These are phyloP conservation scores for Ascochyta rabiei DNA, from an alignment of 2,329 filamentous ascomycete genomes.

Conservation along the genomic window DNA sequence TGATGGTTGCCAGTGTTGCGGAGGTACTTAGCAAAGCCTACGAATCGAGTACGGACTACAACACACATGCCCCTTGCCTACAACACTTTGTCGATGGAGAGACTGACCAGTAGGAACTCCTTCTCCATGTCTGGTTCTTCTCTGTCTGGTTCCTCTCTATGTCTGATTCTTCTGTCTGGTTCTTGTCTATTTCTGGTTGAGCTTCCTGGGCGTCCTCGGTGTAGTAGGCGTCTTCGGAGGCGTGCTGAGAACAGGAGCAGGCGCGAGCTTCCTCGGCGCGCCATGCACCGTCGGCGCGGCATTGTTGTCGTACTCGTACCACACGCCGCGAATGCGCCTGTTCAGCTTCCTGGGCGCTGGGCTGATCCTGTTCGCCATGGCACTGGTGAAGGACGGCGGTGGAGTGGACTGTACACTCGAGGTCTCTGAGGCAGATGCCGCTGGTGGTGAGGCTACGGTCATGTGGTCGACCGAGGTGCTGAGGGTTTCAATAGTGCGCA, in stretches of 20 bases:
- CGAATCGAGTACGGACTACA: no score
- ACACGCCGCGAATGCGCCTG: conserved; percentile 42
- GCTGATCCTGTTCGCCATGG: conserved; percentile 30
- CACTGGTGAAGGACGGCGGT: conserved; percentile 15
- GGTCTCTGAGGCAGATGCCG: conserved; percentile 1
- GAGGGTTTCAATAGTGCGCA: conserved; percentile 34
- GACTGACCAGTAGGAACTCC: no score
- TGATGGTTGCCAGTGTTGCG: no score
- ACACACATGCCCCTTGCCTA: no score
- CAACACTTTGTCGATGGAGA: no score
- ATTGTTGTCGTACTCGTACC: conserved; percentile 44
- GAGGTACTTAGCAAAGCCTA: no score
- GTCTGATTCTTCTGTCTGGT: no score
- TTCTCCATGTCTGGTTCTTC: no score
- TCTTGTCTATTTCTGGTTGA: neutral
- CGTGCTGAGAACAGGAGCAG: neutral
- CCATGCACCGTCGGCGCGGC: conserved; percentile 1
- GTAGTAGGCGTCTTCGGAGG: conserved; percentile 3
- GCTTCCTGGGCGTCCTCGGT: conserved; percentile 10
- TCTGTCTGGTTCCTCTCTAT: no score
- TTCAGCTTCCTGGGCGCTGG: conserved; percentile 44
- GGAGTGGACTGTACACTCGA: conserved; percentile 24
- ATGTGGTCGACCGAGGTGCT: conserved; percentile 25
- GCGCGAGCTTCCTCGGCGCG: conserved; percentile 12
- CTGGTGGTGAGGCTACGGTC: conserved; percentile 1